phyloP scores from a whole-genome alignment of 345 rosid species.

The Sonneratia alba region DNA sequence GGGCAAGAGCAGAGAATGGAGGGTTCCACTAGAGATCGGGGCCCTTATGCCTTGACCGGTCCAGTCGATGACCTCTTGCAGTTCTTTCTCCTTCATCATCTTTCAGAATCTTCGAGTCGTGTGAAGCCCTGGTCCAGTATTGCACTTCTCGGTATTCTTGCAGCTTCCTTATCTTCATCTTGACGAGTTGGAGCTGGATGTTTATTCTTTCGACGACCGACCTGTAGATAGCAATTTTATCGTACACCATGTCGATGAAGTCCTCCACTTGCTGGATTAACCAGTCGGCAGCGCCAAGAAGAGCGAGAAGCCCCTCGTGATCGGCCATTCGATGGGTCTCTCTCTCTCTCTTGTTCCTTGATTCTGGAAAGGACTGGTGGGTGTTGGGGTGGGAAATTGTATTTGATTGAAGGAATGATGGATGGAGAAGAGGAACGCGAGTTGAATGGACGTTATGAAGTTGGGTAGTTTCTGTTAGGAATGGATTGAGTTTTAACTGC shows the following conservation, averaged over 20 bases:
- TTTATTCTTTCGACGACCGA: too few species aligned
- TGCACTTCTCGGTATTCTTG: too few species aligned
- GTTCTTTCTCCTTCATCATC: background rate
- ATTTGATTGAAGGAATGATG: background rate
- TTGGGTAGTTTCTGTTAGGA: background rate
- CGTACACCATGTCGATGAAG: too few species aligned
- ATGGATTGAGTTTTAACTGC: background rate
- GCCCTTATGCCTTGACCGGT: background rate
- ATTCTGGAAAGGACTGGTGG: background rate
- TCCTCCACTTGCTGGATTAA: background rate
- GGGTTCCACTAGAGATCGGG: background rate
- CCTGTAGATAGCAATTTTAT: too few species aligned
- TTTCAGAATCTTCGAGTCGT: background rate
- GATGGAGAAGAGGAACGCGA: background rate
- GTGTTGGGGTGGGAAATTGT: background rate
- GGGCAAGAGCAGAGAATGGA: background rate
- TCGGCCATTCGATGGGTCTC: background rate
- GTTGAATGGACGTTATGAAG: background rate
- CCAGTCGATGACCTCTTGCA: background rate
- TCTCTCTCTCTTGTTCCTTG: background rate
- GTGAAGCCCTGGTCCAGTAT: too few species aligned
- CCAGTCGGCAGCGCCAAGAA: background rate
- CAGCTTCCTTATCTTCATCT: too few species aligned
- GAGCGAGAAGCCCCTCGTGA: background rate
- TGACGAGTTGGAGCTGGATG: too few species aligned